Evolutionary conservation across 768 basidiomycete species (phyloP), one percentile per base, ranked within the genome.

Genomic region (Crucibulum laeve): DNA sequence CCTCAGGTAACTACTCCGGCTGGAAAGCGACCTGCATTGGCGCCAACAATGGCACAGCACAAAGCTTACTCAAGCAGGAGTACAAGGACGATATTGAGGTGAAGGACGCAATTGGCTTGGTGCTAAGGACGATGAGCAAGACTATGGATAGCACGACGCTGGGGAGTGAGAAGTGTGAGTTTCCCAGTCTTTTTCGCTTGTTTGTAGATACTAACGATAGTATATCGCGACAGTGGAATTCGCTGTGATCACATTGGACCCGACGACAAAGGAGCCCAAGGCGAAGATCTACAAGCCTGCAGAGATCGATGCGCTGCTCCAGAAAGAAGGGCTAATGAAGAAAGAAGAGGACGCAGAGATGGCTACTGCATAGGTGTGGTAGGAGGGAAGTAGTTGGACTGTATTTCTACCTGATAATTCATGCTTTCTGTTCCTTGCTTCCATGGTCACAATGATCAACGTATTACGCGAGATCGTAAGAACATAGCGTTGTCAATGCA

Each of bases 1-100:
- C 95, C 2, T 95, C 92, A 35, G 96, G 96, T 8, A 99, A 98
- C 67, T 99, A 97, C 66, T 89, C 87, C 0, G 95, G 95, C 10
- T 97, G 94, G 87, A 98, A 97, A 67, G 96, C 95, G 33, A 96
- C 94, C 10, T 96, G 91, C 63, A 91, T 99, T 53, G 95, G 96
- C n/a, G 90, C 94, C 5, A 99, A 98, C 71, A 96, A 89, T 61
- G 89, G 92, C 30, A 96, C 93, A 0, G 94, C 94, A 15, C 91
- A 94, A 64, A 91, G 88, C 55, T 69, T 98, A 50, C 69, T 99
- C 52, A 94, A 97, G 71, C 95, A 99, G 67, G 96, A 99, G 63
- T 98, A 97, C 69, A 94, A 96, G 63, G 96, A 98, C 52, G 91
- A 91, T 45, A 85, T 98, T 43, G 71, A 75, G 10, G 77, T 98